Evolutionary conservation across 768 basidiomycete species (phyloP), one percentile per base, ranked within the genome.

Genomic region (Russula dissimulans): DNA sequence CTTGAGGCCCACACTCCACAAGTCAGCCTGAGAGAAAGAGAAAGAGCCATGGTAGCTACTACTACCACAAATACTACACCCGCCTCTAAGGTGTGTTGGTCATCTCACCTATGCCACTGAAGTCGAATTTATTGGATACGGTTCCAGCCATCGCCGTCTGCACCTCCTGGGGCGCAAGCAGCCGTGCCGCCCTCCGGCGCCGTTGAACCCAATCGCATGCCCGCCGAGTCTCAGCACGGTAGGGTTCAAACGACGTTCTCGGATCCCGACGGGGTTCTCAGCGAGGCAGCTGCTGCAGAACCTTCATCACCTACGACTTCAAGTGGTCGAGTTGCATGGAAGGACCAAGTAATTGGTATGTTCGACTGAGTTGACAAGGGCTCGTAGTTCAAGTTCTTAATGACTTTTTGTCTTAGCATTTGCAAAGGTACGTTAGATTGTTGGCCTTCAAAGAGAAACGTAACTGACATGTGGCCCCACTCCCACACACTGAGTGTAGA

Each of bases 271-370:
- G 45, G 15, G 8, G 31, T 18, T 29, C 51, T 55, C n/a, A 5
- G 29, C 2, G 36, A 38, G 18, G 48, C n/a, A 52, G 42, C 39
- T 14, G 73, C 75, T 2, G 68, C 72, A 0, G 65, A 67, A 39
- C 22, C 22, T 26, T 26, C 22, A 26, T 73, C 76, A 29, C 58
- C 57, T 18, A 32, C 53, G 6, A 5, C 53, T 29, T 59, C 67
- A 12, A 65, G 60, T 52, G 70, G 57, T 36, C 70, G 74, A 54
- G 75, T 79, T 34, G 75, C 82, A 14, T 85, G 84, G 73, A 84
- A 82, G 68, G 82, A 85, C 48, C 76, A 74, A 59, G 79, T 83
- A 8, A 77, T 83, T 48, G 83, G 83, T 81, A 61, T 29, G 76
- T 64, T 18, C 44, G 56, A 5, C 31, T 14, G 46, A 26, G 8